A percentile compares a stretch with the other conserved stretches of the same genome.
Evolutionary conservation across 768 basidiomycete genomes (phyloP).

Genomic region (Trametes cinnabarina): DNA sequence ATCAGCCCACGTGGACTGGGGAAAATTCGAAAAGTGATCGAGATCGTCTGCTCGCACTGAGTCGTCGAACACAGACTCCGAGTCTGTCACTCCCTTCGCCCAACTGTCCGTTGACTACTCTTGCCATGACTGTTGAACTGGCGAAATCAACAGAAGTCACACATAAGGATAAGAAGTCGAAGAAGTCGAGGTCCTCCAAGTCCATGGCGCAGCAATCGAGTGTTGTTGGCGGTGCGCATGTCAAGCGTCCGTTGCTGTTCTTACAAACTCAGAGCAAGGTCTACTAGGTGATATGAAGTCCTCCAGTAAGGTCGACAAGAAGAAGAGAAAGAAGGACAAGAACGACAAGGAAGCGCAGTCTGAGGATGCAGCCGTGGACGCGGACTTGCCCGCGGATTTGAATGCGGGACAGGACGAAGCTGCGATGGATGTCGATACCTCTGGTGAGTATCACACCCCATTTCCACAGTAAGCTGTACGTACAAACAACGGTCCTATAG

Average conservation of each 20-base stretch:
- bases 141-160: background rate
- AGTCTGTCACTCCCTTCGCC: too few species aligned
- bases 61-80: too few species aligned
- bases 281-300: background rate
- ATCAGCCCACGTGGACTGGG: background rate
- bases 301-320: background rate
- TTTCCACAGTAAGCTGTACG: background rate
- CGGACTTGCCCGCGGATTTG: background rate
- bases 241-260: background rate
- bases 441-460: background rate
- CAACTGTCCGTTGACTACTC: background rate
- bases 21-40: background rate
- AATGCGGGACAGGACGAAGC: background rate
- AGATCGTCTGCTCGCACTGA: too few species aligned
- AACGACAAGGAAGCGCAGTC: background rate
- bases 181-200: slow-evolving; percentile 14
- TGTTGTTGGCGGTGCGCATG: slow-evolving; percentile 25
- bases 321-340: slow-evolving; percentile 16
- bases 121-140: background rate
- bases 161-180: slow-evolving; percentile 20
- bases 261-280: background rate
- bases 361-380: background rate
- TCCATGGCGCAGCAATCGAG: slow-evolving; percentile 8
- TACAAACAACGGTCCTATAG: background rate
- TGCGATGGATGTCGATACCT: slow-evolving; percentile 2